Conservation (phyloP, 2,329 filamentous ascomycete genomes). For the Ambrosiella beaveri region DNA sequence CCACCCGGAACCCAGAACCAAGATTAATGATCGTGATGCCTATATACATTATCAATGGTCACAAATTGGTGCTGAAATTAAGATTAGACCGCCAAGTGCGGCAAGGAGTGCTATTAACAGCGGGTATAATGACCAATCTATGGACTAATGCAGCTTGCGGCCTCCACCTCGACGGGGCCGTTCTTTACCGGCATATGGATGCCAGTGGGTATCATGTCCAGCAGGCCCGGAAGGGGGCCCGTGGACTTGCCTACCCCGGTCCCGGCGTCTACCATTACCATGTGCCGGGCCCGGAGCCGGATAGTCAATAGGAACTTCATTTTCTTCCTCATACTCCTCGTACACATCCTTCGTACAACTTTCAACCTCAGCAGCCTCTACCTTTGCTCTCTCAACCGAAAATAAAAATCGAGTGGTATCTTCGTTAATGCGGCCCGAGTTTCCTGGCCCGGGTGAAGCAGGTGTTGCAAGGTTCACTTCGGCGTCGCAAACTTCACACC, state of each 20-base stretch:
- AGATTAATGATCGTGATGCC: too few species aligned
- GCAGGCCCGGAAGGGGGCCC: conserved; percentile 9
- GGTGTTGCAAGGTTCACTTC: conserved; percentile 16
- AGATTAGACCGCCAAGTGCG: too few species aligned
- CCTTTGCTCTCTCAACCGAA: conserved; percentile 54
- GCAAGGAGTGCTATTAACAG: background rate
- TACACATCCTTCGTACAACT: conserved; percentile 57
- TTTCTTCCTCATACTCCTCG: conserved; percentile 61
- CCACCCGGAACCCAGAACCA: too few species aligned
- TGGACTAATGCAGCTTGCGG: conserved; percentile 9
- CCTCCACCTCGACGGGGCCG: conserved; percentile 5
- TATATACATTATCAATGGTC: too few species aligned
- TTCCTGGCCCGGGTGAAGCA: background rate
- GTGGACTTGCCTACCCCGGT: conserved; percentile 3
- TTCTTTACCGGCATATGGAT: conserved; percentile 11
- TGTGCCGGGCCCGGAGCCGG: conserved; percentile 16
- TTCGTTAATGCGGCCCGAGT: conserved; percentile 28
- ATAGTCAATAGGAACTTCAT: conserved; percentile 41
- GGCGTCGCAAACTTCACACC: conserved; percentile 34
- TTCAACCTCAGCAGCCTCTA: conserved; percentile 51
- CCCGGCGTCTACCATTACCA: conserved; percentile 10
- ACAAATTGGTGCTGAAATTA: too few species aligned
- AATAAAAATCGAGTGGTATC: conserved; percentile 83
- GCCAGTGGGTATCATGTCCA: conserved; percentile 8
- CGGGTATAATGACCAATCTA: background rate